Evolutionary conservation across 441 rosid species (phyloP).

Genomic region (Macaranga tanarius): DNA sequence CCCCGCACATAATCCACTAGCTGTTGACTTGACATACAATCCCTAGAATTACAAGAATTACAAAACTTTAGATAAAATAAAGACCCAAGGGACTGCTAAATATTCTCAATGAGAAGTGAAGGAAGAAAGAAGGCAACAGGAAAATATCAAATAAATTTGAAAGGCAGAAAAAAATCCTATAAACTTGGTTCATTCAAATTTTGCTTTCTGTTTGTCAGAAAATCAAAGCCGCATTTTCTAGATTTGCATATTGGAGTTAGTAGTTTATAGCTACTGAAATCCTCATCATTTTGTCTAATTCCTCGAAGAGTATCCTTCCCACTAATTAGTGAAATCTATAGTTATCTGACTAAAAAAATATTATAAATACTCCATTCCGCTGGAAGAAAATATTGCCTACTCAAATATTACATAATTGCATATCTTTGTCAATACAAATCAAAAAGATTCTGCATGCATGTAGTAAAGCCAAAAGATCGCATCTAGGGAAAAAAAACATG

Average conservation of each 20-base stretch:
- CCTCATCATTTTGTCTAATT: not conserved
- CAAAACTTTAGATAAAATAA: not conserved
- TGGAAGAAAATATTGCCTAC: not conserved
- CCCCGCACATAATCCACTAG: conserved; percentile 80
- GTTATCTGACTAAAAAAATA: too few relatives aligned
- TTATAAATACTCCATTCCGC: too few relatives aligned
- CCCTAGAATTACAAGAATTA: conserved; percentile 45
- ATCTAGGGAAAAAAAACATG: not conserved
- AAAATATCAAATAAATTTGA: not conserved
- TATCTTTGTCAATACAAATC: too few relatives aligned
- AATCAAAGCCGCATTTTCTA: not conserved
- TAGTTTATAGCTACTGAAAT: not conserved
- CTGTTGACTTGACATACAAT: conserved; percentile 92
- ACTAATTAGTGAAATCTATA: too few relatives aligned
- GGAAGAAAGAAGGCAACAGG: not conserved
- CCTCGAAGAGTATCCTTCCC: not conserved
- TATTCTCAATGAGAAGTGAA: not conserved
- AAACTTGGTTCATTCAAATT: not conserved
- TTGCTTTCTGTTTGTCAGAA: not conserved
- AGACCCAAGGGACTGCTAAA: not conserved
- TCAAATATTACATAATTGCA: not conserved
- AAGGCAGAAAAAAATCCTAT: not conserved
- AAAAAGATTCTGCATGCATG: too few relatives aligned
- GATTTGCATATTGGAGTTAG: not conserved
- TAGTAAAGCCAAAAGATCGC: not conserved